Percentiles rank a stretch among this genome's conserved stretches.
Conservation (phyloP, 2,329 filamentous ascomycete species). For the Arthrobotrys musiformis region DNA sequence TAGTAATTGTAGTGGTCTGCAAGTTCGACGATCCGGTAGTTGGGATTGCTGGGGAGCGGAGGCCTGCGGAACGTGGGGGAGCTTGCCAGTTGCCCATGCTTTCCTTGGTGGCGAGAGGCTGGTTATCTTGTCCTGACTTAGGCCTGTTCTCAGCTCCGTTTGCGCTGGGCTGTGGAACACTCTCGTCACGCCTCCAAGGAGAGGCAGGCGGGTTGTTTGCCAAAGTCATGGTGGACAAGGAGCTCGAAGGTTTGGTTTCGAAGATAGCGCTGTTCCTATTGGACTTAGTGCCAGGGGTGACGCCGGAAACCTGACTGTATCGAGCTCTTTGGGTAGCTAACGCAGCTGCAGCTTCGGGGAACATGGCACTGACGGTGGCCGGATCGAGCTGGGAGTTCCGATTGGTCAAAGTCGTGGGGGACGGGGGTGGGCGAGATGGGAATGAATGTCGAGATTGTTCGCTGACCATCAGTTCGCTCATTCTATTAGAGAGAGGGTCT, state of each 20-base stretch:
- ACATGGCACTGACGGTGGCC: conserved; percentile 97
- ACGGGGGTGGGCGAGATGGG: conserved; percentile 72
- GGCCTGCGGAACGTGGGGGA: conserved; percentile 76
- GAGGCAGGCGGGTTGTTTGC: conserved; percentile 76
- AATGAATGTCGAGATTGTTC: conserved; percentile 86
- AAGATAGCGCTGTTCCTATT: conserved; percentile 90
- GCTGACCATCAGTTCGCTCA: conserved; percentile 98
- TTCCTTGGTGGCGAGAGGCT: conserved; percentile 69
- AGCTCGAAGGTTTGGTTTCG: conserved; percentile 67
- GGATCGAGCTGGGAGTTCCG: conserved; percentile 94
- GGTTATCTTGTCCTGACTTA: conserved; percentile 52
- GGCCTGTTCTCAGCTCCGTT: conserved; percentile 62
- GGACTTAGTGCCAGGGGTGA: conserved; percentile 74
- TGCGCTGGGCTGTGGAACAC: conserved; percentile 63
- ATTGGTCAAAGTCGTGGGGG: conserved; percentile 78
- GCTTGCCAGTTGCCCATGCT: conserved; percentile 97
- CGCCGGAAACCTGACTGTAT: conserved; percentile 93
- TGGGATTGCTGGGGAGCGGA: conserved; percentile 82
- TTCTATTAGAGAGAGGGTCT: conserved; percentile 97
- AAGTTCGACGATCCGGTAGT: conserved; percentile 49
- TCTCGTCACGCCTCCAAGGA: conserved; percentile 73
- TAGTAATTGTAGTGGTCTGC: conserved; percentile 75
- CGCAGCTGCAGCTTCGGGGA: conserved; percentile 96
- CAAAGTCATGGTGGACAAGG: conserved; percentile 74
- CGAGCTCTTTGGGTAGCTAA: conserved; percentile 98